phyloP scores from a whole-genome alignment of 495 filamentous ascomycete species.

The Rostrohypoxylon terebratum region DNA sequence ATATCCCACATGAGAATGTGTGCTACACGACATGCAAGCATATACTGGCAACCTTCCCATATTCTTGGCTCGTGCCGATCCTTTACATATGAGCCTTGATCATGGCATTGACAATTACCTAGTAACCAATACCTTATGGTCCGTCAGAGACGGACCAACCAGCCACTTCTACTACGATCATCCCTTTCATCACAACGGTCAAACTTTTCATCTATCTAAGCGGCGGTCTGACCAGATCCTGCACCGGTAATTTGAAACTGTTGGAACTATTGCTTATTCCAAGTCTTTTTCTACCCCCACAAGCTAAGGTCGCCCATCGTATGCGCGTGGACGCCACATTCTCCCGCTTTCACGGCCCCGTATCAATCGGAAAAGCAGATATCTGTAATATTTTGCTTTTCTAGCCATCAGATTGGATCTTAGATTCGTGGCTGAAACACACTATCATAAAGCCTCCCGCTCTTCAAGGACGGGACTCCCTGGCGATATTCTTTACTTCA shows the following conservation, averaged over 20 bases:
- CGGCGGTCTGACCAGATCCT: conserved; percentile 5
- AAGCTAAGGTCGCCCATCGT: conserved; percentile 14
- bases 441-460: conserved; percentile 32
- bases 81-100: conserved; percentile 27
- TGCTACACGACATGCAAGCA: conserved; percentile 28
- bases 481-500: conserved; percentile 27
- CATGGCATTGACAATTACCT: conserved; percentile 29
- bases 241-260: conserved; percentile 1
- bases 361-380: conserved; percentile 22
- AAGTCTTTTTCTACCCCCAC: conserved; percentile 22
- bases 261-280: neutral
- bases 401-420: conserved; percentile 20
- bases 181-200: neutral
- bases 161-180: conserved; percentile 3
- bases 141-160: neutral
- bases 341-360: conserved; percentile 27
- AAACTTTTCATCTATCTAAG: neutral
- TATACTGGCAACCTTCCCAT: conserved; percentile 31
- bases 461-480: conserved; percentile 12
- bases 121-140: conserved; percentile 21
- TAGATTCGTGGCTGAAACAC: conserved; percentile 34
- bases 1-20: conserved; percentile 26
- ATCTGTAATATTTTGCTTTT: conserved; percentile 3
- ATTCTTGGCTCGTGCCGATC: conserved; percentile 33
- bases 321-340: conserved; percentile 23